Base-by-base conservation (phyloP, 2,329 filamentous ascomycete species). In the Aureobasidium sp. region DNA sequence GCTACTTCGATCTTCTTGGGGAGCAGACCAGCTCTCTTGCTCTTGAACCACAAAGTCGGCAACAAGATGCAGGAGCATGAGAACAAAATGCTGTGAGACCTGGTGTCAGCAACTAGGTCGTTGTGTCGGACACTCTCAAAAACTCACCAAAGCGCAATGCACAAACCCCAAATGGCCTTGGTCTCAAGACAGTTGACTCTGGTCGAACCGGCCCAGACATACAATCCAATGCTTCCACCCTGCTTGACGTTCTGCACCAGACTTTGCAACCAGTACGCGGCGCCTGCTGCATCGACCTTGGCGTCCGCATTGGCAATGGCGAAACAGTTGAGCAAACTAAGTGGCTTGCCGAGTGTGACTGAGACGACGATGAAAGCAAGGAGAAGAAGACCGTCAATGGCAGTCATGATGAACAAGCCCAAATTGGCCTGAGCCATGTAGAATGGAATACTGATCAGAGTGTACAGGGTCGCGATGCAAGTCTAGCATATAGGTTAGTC, bases 131-230 rank as follows among this genome's bases (percentile, higher is more conserved):
- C 42, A 58, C n/a, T 41, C n/a, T n/a, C 25, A 44, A 37, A 17
- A 6, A 78, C 80, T 71, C 71, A 85, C 82, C 82, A 91, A 55
- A 95, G 82, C 5, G 86, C 86, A 74, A 96, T 92, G 73, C 85
- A 84, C 64, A 96, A 76, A 0, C 91, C 91, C 92, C 91, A 96
- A 67, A 94, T 84, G 17, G 88, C 84, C 81, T 96, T 95, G 73
- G 91, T 86, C 78, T 94, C 86, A 70, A 87, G 85, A 78, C 92
- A 97, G 61, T 89, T 88, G 20, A 82, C 70, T 71, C 80, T 82
- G 14, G 79, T 84, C 9, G 81, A 79, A n/a, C 82, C 83, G 48
- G 84, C 82, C 82, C 83, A 87, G 62, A 78, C 74, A 15, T 70
- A 69, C 64, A 85, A 77, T 22, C 78, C 76, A 61, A 85, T 70